Evolutionary conservation across 73 alveolate genomes (phyloP), one percentile per base, ranked within the genome.

Genomic region (Paramecium biaurelia): DNA sequence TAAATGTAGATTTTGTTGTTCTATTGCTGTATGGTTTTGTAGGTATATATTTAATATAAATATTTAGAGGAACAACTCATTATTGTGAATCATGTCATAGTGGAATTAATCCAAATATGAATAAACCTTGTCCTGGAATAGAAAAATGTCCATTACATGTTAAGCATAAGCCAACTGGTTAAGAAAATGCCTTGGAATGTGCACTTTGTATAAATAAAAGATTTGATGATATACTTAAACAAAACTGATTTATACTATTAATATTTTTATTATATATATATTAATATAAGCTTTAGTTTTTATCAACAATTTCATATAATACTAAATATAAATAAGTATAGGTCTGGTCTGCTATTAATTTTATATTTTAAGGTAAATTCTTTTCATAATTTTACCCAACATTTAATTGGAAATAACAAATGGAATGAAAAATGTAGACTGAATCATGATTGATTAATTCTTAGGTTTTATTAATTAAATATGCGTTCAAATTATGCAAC

Each of bases 11-110:
- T 96, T 59, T 90, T 98, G 99, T 90, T 98, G 99, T 92, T 94
- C 94, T 43, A 92, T 97, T 9, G 99, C 99, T 4, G 95, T 96
- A 41, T 98, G 99, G 99, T 97, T 97, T 92, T 98, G 99, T 92
- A 95, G 99, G 99, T 85, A 85, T 57, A 18, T 14, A 63, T 63
- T 2, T 26, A 26, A 15, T 12, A 6, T 42, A 21, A n/a, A n/a
- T 32, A 23, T 30, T 32, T 57, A 85, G 94, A 49, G 99, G 99
- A 23, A 97, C 97, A 9, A 97, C 99, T 4, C 99, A 98, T 95
- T 98, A 97, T 96, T 98, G 99, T 89, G 99, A 98, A 59, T 94
- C 97, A 24, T 98, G 99, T 49, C 99, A 97, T 93, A 97, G 95
- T 59, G 92, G 98, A 97, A 99, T 20, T 97, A 97, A 86, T 98